Evolutionary conservation across 2,329 filamentous ascomycete genomes (phyloP), one percentile per base, ranked within the genome.

Genomic region (Colletotrichum sp.): DNA sequence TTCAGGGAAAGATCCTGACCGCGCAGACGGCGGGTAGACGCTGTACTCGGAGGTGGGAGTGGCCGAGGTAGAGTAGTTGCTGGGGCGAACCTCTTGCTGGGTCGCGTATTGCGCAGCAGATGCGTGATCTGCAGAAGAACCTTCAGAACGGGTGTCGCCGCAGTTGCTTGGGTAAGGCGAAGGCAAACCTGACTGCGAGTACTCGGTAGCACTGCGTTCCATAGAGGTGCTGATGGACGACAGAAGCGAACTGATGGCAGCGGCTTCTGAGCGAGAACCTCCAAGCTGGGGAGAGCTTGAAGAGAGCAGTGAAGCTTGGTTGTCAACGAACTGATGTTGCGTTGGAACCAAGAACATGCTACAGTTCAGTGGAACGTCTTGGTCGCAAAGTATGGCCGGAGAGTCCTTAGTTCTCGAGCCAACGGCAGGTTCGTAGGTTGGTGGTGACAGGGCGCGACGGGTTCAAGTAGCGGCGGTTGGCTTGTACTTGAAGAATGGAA

Each of bases 31-130:
- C 80, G 94, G 95, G 82, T 95, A 95, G 82, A 95, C 90, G 85
- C 92, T 91, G 94, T 98, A 98, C 83, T 98, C 95, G 79, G 96
- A 96, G 79, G 95, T 96, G 76, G 96, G 95, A 78, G 96, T 98
- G 81, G 94, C 95, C 81, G 94, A 93, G 78, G 93, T 90, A 77
- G 94, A 93, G 86, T 95, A 95, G 85, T 91, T 93, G 80, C 83
- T 85, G 76, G 93, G 88, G 85, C 95, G 92, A 83, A 93, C 92
- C 88, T 98, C 96, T 88, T 94, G 93, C 84, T 95, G 94, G 83
- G 93, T 92, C 81, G 94, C 90, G 88, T 98, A 98, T 87, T 96
- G 94, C 88, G 94, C 95, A 94, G 95, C 94, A 95, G 96, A 95
- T 88, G 94, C 91, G 91, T 95, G 95, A 94, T 98, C 96, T 97